A percentile compares a stretch with the other conserved stretches of the same genome.
Evolutionary conservation across 2,329 filamentous ascomycete genomes (phyloP).

Genomic region (Ophiostoma pallidulum): DNA sequence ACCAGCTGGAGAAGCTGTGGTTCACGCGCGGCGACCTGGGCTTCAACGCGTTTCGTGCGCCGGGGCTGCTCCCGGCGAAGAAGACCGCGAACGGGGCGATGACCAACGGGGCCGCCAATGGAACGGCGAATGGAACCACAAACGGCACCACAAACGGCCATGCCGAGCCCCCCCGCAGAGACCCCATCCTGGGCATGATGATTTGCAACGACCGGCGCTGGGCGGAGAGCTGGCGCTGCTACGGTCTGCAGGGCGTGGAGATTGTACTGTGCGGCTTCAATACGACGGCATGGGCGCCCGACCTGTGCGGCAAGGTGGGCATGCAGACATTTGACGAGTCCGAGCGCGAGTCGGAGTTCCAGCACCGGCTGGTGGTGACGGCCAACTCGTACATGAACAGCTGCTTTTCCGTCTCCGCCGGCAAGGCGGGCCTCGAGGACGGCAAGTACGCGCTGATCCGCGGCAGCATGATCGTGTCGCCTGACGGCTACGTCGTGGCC

Average conservation of each 20-base stretch:
- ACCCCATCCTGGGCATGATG: constrained; percentile 43
- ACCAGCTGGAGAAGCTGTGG: constrained; percentile 35
- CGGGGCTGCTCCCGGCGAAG: constrained; percentile 22
- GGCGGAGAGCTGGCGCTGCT: constrained; percentile 40
- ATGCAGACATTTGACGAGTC: constrained; percentile 30
- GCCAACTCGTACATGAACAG: constrained; percentile 41
- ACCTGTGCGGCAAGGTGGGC: constrained; percentile 22
- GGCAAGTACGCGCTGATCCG: not conserved
- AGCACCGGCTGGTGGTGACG: constrained; percentile 40
- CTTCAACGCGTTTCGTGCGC: constrained; percentile 43
- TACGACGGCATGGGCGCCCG: constrained; percentile 35
- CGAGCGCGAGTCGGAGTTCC: constrained; percentile 35
- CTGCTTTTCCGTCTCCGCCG: constrained; percentile 36
- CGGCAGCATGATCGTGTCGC: constrained; percentile 1
- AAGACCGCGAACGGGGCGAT: too few species aligned
- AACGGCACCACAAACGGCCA: too few species aligned
- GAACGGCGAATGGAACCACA: not conserved
- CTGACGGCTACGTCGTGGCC: not conserved
- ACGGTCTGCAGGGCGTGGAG: constrained; percentile 40
- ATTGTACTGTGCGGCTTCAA: constrained; percentile 34
- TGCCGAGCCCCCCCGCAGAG: constrained; percentile 15
- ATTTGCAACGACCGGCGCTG: constrained; percentile 44
- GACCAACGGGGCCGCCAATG: constrained; percentile 5
- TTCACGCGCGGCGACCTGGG: constrained; percentile 42
- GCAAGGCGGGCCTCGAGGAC: constrained; percentile 36